phyloP scores from a whole-genome alignment of 2,329 filamentous ascomycete species.

The Scopulariopsis brevicaulis region DNA sequence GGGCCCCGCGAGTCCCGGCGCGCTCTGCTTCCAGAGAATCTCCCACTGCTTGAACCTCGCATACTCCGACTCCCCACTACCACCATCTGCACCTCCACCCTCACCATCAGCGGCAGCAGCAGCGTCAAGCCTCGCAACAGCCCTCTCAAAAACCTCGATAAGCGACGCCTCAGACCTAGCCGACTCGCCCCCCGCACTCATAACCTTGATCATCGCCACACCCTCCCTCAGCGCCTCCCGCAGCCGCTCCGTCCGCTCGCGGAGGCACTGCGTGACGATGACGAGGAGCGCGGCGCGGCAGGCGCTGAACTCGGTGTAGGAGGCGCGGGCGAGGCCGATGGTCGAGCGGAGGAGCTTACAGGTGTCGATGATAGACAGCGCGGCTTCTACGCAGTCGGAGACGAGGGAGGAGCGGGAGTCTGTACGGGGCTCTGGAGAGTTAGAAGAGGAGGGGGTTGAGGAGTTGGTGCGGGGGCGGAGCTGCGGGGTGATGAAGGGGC shows the following conservation, averaged over 20 bases:
- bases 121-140: slow-evolving; percentile 30
- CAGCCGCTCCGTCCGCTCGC: slow-evolving; percentile 23
- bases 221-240: slow-evolving; percentile 34
- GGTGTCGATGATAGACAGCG: slow-evolving; percentile 35
- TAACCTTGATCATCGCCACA: slow-evolving; percentile 37
- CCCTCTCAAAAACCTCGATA: slow-evolving; percentile 38
- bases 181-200: slow-evolving; percentile 39
- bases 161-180: slow-evolving; percentile 40
- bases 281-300: slow-evolving; percentile 42
- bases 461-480: slow-evolving; percentile 12
- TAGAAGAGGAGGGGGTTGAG: slow-evolving; percentile 16
- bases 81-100: too few relatives aligned
- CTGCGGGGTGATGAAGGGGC: slow-evolving; percentile 35
- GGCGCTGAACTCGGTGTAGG: slow-evolving; percentile 44
- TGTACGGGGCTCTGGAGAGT: slow-evolving; percentile 11
- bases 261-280: slow-evolving; percentile 25
- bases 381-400: slow-evolving; percentile 39
- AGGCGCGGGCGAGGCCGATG: slow-evolving; percentile 40
- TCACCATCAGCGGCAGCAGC: slow-evolving; percentile 14
- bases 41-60: slow-evolving; percentile 40
- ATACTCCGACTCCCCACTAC: slow-evolving; percentile 25
- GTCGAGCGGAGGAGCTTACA: slow-evolving; percentile 35
- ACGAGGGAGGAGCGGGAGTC: slow-evolving; percentile 27
- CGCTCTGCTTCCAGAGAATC: slow-evolving; percentile 31
- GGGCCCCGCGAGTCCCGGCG: slow-evolving; percentile 6